Evolutionary conservation across 2,329 filamentous ascomycete species (phyloP).

Genomic region (Leptoxyphium fumago): DNA sequence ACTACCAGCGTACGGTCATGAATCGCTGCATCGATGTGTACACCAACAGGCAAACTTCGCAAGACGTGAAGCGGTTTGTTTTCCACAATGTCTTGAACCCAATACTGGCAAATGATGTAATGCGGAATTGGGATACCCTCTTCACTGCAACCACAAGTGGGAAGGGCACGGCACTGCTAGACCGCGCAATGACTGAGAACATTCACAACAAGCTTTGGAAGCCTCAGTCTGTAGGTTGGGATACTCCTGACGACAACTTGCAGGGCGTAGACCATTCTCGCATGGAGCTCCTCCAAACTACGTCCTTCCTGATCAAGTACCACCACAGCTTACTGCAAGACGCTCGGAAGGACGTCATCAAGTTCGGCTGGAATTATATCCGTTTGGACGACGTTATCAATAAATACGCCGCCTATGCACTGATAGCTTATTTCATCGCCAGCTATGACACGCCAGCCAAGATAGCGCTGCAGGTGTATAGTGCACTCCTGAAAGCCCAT

Average conservation of each 20-base stretch:
- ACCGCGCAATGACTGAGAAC: slow-evolving; percentile 73
- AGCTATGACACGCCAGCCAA: slow-evolving; percentile 93
- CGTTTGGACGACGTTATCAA: slow-evolving; percentile 97
- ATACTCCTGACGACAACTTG: slow-evolving; percentile 60
- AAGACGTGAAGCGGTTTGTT: slow-evolving; percentile 85
- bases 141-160: slow-evolving; percentile 38
- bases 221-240: slow-evolving; percentile 59
- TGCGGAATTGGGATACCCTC: slow-evolving; percentile 54
- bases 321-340: slow-evolving; percentile 79
- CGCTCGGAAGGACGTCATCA: slow-evolving; percentile 92
- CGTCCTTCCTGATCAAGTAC: slow-evolving; percentile 89
- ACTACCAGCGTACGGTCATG: slow-evolving; percentile 71
- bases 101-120: slow-evolving; percentile 90
- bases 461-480: slow-evolving; percentile 90
- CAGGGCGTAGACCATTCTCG: slow-evolving; percentile 90
- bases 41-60: slow-evolving; percentile 59
- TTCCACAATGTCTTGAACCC: slow-evolving; percentile 90
- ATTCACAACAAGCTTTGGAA: slow-evolving; percentile 92
- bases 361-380: slow-evolving; percentile 98
- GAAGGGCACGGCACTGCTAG: slow-evolving; percentile 58
- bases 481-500: slow-evolving; percentile 77
- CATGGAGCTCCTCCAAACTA: slow-evolving; percentile 90
- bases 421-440: slow-evolving; percentile 95
- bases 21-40: slow-evolving; percentile 81
- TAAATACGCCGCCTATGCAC: slow-evolving; percentile 93